These are phyloP conservation scores for Dactylellina haptotyla DNA, from an alignment of 2,329 filamentous ascomycete genomes.

Conservation along the genomic window DNA sequence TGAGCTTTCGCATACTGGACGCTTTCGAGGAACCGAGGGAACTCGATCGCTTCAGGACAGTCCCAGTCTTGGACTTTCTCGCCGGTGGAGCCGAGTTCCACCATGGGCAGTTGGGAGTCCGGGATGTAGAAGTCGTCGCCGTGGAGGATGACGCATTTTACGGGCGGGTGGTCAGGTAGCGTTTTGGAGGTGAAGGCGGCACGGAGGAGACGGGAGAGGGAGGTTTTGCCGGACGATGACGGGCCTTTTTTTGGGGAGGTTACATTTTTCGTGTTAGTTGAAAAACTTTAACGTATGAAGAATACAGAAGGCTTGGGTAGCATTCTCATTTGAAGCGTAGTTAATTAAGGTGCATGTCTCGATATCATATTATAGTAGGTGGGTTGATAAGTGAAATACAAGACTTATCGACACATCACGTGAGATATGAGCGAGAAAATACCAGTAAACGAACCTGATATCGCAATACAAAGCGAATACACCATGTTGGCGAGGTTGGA, in stretches of 20 bases:
- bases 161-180: conserved; percentile 64
- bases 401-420: too few relatives aligned
- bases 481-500: background rate
- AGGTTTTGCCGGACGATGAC: conserved; percentile 95
- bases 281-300: background rate
- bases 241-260: conserved; percentile 72
- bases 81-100: conserved; percentile 64
- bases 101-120: conserved; percentile 69
- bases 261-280: background rate
- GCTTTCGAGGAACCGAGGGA: conserved; percentile 73
- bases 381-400: too few relatives aligned
- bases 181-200: conserved; percentile 66
- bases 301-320: too few relatives aligned
- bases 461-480: conserved; percentile 36
- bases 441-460: conserved; percentile 22
- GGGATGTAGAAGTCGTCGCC: conserved; percentile 95
- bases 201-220: conserved; percentile 83
- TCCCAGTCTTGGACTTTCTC: conserved; percentile 85
- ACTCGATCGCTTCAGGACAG: conserved; percentile 79
- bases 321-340: too few relatives aligned
- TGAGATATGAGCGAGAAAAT: background rate
- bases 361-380: too few relatives aligned
- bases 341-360: background rate
- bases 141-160: conserved; percentile 81
- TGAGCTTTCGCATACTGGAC: conserved; percentile 76